phyloP scores from a whole-genome alignment of 352 stramenopile species.

The Pythium periplocum region DNA sequence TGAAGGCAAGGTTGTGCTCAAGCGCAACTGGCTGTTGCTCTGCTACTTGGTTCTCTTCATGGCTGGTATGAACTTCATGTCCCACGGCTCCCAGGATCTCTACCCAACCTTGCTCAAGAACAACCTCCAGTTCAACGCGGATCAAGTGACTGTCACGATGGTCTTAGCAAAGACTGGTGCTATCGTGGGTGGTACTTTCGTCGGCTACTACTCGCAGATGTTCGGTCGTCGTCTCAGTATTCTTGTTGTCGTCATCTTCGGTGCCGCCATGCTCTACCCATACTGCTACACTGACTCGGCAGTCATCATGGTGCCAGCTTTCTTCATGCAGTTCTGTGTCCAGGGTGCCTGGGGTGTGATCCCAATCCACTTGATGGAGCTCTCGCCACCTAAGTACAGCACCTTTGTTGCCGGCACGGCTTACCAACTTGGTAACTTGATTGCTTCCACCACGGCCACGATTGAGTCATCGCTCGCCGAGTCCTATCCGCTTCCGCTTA shows the following conservation, averaged over 20 bases:
- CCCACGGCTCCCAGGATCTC: slow-evolving; percentile 37
- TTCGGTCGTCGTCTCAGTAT: slow-evolving; percentile 43
- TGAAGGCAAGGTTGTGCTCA: too few species aligned
- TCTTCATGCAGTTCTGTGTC: slow-evolving; percentile 46
- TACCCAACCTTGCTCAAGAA: slow-evolving; percentile 53
- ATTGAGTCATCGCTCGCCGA: slow-evolving; percentile 46
- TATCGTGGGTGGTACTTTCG: slow-evolving; percentile 35
- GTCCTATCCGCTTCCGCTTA: slow-evolving; percentile 32
- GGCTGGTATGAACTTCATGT: not conserved
- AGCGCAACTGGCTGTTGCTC: too few species aligned
- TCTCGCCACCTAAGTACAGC: slow-evolving; percentile 45
- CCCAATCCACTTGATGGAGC: slow-evolving; percentile 53
- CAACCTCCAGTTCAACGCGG: slow-evolving; percentile 33
- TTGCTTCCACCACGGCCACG: slow-evolving; percentile 41
- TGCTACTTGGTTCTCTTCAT: too few species aligned
- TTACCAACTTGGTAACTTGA: slow-evolving; percentile 53
- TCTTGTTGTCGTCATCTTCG: slow-evolving; percentile 24
- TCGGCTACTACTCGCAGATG: slow-evolving; percentile 52
- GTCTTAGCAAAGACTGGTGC: slow-evolving; percentile 44
- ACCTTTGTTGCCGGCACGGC: slow-evolving; percentile 41
- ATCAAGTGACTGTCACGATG: slow-evolving; percentile 42
- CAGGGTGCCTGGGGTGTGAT: slow-evolving; percentile 53
- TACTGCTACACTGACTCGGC: slow-evolving; percentile 31
- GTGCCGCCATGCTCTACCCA: slow-evolving; percentile 37
- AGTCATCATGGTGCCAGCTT: slow-evolving; percentile 26